Percentiles rank a stretch among this genome's conserved stretches.
phyloP scores from a whole-genome alignment of 139 green algal genomes.

The Chlamydomonas applanata region DNA sequence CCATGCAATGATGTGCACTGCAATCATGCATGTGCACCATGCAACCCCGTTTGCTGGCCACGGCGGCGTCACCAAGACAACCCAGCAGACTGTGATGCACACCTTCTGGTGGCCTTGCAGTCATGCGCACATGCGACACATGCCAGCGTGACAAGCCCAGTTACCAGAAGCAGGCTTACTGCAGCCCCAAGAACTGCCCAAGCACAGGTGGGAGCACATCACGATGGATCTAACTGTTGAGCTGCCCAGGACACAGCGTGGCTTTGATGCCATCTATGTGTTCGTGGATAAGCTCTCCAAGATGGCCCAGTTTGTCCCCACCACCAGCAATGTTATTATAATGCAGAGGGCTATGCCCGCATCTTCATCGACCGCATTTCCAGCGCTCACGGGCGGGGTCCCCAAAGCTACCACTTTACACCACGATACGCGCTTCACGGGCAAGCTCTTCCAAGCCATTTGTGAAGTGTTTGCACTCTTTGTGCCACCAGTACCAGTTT shows the following conservation, averaged over 20 bases:
- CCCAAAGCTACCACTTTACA: slow-evolving; percentile 15
- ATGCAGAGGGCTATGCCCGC: not conserved
- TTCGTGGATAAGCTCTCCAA: slow-evolving; percentile 44
- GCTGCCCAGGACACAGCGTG: not conserved
- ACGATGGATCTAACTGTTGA: not conserved
- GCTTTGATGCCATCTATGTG: not conserved
- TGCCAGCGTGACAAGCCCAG: not conserved
- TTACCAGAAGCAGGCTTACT: not conserved
- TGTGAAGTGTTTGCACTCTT: not conserved
- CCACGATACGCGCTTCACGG: slow-evolving; percentile 27
- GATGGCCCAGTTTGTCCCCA: slow-evolving; percentile 19
- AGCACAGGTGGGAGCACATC: not conserved
- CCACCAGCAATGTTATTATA: not conserved
- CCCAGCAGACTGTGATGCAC: not conserved
- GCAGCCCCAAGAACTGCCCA: not conserved
- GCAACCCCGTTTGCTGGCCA: slow-evolving; percentile 6
- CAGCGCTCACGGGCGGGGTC: not conserved
- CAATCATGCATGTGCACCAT: not conserved
- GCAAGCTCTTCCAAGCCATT: slow-evolving; percentile 31
- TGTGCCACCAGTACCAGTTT: slow-evolving; percentile 3
- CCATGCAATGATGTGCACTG: not conserved
- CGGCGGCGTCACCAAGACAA: not conserved
- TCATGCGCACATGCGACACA: not conserved
- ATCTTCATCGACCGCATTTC: not conserved
- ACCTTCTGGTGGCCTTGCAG: not conserved